phyloP scores from a whole-genome alignment of 75 land plant genomes.

The Cunninghamia lanceolata region DNA sequence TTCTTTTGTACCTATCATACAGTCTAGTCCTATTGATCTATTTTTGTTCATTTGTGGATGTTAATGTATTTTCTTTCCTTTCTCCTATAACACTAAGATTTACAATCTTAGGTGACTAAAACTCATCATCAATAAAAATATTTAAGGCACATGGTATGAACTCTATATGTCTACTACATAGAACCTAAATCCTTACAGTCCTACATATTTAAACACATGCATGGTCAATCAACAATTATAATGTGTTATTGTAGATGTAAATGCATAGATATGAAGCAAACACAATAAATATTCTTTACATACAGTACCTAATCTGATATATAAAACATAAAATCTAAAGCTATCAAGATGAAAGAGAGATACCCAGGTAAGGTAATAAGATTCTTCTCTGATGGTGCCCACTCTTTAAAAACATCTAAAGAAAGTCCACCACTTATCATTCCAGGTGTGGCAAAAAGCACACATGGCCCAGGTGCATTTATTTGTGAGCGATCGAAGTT shows the following conservation, averaged over 20 bases:
- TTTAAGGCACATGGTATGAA: not conserved
- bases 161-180: not conserved
- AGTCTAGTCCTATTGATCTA: too few species aligned
- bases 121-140: not conserved
- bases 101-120: not conserved
- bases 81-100: not conserved
- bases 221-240: not conserved
- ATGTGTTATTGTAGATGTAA: not conserved
- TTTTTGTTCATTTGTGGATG: too few species aligned
- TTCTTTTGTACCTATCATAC: too few species aligned
- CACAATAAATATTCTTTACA: not conserved
- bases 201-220: not conserved
- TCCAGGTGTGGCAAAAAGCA: constrained; percentile 99
- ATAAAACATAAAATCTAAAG: not conserved
- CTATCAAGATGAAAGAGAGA: not conserved
- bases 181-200: not conserved
- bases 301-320: not conserved
- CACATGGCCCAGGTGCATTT: constrained; percentile 92
- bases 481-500: constrained; percentile 83
- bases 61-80: not conserved
- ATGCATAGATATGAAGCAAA: not conserved
- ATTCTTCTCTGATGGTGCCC: constrained; percentile 96
- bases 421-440: constrained; percentile 97
- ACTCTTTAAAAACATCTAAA: constrained; percentile 91
- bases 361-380: constrained; percentile 91